Conservation (phyloP, 1,284 basidiomycete species). For the Gomphus sp. region DNA sequence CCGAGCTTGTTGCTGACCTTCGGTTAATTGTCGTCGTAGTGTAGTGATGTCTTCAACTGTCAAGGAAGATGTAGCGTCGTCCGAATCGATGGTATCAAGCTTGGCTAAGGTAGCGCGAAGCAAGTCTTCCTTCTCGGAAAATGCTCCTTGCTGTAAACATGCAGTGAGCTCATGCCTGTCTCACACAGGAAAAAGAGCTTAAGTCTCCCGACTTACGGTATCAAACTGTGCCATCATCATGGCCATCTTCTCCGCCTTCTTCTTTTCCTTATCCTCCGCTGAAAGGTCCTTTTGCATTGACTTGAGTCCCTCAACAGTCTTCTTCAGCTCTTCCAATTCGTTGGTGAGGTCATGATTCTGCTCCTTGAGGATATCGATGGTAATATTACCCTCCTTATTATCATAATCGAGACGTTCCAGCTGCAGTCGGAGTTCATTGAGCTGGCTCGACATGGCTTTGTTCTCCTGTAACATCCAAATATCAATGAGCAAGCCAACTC, state of each 20-base stretch:
- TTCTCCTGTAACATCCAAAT: slow-evolving; percentile 58
- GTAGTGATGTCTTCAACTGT: slow-evolving; percentile 72
- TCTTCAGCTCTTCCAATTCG: slow-evolving; percentile 88
- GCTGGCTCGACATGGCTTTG: slow-evolving; percentile 80
- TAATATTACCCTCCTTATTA: slow-evolving; percentile 90
- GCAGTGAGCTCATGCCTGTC: not conserved
- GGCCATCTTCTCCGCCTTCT: slow-evolving; percentile 99
- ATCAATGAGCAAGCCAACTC: not conserved
- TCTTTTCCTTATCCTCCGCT: slow-evolving; percentile 94
- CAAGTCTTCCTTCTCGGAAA: slow-evolving; percentile 92
- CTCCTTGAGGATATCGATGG: slow-evolving; percentile 94
- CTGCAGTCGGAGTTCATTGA: slow-evolving; percentile 89
- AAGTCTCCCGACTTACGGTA: slow-evolving; percentile 48
- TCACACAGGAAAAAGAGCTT: slow-evolving; percentile 10
- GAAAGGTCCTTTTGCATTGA: slow-evolving; percentile 76
- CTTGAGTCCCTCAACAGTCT: slow-evolving; percentile 73
- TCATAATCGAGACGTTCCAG: slow-evolving; percentile 92
- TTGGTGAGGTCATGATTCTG: slow-evolving; percentile 83
- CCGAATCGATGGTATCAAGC: slow-evolving; percentile 68
- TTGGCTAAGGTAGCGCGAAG: slow-evolving; percentile 77
- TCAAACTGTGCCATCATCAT: slow-evolving; percentile 99
- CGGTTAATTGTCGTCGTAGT: slow-evolving; percentile 81
- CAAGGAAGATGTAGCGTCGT: slow-evolving; percentile 44
- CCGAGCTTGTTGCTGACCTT: slow-evolving; percentile 78
- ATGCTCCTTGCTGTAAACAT: slow-evolving; percentile 59